Evolutionary conservation across 371 early-diverging fungal genomes (phyloP), one percentile per base, ranked within the genome.

Genomic region (Aphelidium insulamus): DNA sequence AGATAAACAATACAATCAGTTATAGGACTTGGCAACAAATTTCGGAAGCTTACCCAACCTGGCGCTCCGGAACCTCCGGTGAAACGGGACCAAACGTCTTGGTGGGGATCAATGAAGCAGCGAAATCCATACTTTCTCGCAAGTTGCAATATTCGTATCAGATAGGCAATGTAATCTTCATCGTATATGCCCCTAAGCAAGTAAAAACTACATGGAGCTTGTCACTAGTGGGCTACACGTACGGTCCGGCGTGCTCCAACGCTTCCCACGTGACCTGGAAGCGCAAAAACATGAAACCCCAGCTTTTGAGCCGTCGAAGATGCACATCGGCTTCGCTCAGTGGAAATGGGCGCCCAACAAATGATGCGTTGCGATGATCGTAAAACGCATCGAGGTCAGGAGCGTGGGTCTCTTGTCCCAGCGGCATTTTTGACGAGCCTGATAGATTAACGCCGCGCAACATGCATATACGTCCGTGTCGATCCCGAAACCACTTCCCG

Each of bases 221-320:
- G 14, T 12, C 11, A 11, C 2, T 16, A 36, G 6, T 15, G 12
- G 29, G 29, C 15, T 30, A 26, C 25, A 62, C 67, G 52, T 52
- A 72, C 69, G 77, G 77, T 38, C 75, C 77, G 30, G 54, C 49
- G 50, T 74, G 77, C 37, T 77, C 83, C 19, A 85, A 45, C 5
- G 82, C 64, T 50, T 86, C 87, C 87, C 87, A 86, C 16, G 81
- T 62, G 12, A 78, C 62, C 26, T 72, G 43, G 26, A 79, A 59
- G 3, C 87, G 55, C 12, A 82, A 39, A 34, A 84, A 59, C 33
- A 68, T 78, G 36, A 87, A 69, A 0, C 87, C 87, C 74, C 74
- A 77, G 21, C 57, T 39, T 15, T 59, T 52, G 22, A 87, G 51
- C 21, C 85, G 50, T 12, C 46, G 40, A 30, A 81, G 60, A 43